Conservation (phyloP, 768 basidiomycete species). For the Imleria badia region DNA sequence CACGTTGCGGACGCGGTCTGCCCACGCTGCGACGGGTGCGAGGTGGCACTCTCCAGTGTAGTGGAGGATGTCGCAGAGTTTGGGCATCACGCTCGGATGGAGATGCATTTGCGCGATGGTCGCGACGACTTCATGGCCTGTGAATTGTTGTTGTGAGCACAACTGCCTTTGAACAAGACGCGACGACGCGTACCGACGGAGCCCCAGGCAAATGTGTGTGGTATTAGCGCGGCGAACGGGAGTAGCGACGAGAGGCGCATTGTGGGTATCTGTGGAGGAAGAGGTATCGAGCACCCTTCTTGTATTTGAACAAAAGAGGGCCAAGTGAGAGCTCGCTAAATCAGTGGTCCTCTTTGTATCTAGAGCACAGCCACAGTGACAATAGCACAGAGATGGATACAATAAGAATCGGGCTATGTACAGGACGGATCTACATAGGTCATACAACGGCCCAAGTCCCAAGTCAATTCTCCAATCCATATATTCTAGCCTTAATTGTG, state of each 20-base stretch:
- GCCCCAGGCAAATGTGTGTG: constrained; percentile 40
- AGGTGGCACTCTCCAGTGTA: constrained; percentile 64
- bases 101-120: constrained; percentile 94
- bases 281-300: constrained; percentile 6
- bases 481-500: too few species aligned
- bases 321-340: constrained; percentile 11
- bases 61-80: constrained; percentile 69
- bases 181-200: constrained; percentile 32
- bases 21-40: constrained; percentile 85
- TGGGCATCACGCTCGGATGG: constrained; percentile 64
- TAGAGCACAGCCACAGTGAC: constrained; percentile 11
- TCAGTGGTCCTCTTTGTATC: not conserved
- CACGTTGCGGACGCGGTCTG: constrained; percentile 61
- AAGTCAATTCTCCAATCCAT: too few species aligned
- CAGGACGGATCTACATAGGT: too few species aligned
- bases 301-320: constrained; percentile 3
- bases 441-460: too few species aligned
- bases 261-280: constrained; percentile 8
- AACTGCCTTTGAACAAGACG: not conserved
- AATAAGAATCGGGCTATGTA: not conserved
- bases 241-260: constrained; percentile 22
- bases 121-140: constrained; percentile 90
- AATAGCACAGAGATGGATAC: not conserved
- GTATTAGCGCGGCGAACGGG: constrained; percentile 22
- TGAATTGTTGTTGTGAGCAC: not conserved